phyloP scores from a whole-genome alignment of 2,329 filamentous ascomycete species.

The Nemania abortiva region DNA sequence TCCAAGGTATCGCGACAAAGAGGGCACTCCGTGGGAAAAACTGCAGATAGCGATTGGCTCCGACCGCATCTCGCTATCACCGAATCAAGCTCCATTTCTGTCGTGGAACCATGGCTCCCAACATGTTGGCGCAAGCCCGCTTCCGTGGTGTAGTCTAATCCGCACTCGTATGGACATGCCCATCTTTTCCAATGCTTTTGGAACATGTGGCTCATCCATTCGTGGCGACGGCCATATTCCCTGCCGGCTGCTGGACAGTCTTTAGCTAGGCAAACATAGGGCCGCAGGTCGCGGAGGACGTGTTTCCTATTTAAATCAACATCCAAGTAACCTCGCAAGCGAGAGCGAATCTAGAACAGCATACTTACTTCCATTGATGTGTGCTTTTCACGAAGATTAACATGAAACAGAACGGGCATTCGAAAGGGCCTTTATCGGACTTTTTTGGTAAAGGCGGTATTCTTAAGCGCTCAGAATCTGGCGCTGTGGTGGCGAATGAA shows the following conservation, averaged over 20 bases:
- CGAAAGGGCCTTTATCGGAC: constrained; percentile 48
- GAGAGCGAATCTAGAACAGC: background rate
- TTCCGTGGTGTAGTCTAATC: constrained; percentile 4
- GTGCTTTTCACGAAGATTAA: constrained; percentile 48
- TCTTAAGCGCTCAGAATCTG: constrained; percentile 28
- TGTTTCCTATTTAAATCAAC: constrained; percentile 48
- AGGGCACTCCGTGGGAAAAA: constrained; percentile 34
- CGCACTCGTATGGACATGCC: constrained; percentile 43
- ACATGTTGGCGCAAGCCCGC: constrained; percentile 16
- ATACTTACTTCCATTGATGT: constrained; percentile 51
- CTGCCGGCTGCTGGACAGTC: constrained; percentile 44
- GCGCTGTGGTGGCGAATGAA: constrained; percentile 48
- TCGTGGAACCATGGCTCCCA: constrained; percentile 2
- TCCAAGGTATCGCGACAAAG: constrained; percentile 35
- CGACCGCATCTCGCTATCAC: constrained; percentile 18
- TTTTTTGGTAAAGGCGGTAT: constrained; percentile 45
- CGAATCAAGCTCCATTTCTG: constrained; percentile 23
- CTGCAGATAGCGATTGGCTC: constrained; percentile 10
- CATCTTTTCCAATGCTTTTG: constrained; percentile 47
- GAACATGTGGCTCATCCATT: constrained; percentile 46
- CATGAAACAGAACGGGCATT: constrained; percentile 57
- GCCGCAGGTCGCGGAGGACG: constrained; percentile 54
- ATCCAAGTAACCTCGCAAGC: background rate
- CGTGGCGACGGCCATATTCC: constrained; percentile 40
- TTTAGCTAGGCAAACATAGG: constrained; percentile 53